Evolutionary conservation across 2,329 filamentous ascomycete genomes (phyloP), one percentile per base, ranked within the genome.

Genomic region (Aspergillus sp.): DNA sequence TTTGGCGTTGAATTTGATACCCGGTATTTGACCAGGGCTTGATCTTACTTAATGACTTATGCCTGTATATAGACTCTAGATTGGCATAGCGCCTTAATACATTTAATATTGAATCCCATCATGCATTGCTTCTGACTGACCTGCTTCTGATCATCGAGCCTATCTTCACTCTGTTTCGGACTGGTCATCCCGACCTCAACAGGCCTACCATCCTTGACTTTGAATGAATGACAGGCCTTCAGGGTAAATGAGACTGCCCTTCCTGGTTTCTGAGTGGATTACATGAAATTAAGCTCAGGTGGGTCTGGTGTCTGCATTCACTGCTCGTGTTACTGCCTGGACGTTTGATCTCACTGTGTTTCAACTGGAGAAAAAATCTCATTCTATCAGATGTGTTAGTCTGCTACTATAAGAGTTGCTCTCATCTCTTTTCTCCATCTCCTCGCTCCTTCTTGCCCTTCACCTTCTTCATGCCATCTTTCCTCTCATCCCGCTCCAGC

Each of bases 271-370:
- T 13, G 13, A 41, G 34, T 41, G 34, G 34, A 41, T 41, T 11
- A 41, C 13, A 13, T 41, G 11, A 41, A 11, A 41, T 41, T 41
- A 41, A 41, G 34, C 34, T 41, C 11, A 41, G 15, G 34, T 41
- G 34, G 34, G 34, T 41, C 34, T 41, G 34, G 13, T 41, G 45
- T 31, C n/a, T 23, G 43, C 30, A 49, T 28, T 28, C 8, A 38
- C 34, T n/a, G 7, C n/a, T 43, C 7, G 57, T 59, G 57, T 59
- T 13, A 59, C 57, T 23, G 11, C 30, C 25, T 54, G 43, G 19
- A 49, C 54, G 57, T 59, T 59, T 59, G 57, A 46, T 59, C 48
- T 41, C 23, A 46, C 57, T 49, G 57, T 47, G 38, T 54, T 45
- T 59, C 57, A 30, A 49, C 43, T 54, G 30, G 15, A 54, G 17